Evolutionary conservation across 2,329 filamentous ascomycete genomes (phyloP).

Genomic region (Myriosclerotinia scirpicola): DNA sequence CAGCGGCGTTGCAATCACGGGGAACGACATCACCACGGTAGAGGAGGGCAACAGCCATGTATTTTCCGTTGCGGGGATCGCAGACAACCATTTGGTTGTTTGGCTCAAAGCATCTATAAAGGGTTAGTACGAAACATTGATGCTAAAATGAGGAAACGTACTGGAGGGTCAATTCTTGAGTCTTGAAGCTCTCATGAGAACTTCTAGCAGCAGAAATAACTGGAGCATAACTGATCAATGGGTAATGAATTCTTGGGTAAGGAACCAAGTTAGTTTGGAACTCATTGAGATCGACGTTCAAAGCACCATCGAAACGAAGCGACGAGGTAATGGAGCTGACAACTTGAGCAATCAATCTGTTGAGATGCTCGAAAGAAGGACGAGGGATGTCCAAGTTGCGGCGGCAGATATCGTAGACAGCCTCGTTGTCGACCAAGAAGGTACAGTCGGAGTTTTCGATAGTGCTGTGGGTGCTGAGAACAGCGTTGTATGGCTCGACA

Average conservation of each 20-base stretch:
- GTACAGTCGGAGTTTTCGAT: slow-evolving; percentile 69
- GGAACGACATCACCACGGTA: slow-evolving; percentile 67
- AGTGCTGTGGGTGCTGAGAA: slow-evolving; percentile 56
- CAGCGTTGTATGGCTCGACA: slow-evolving; percentile 67
- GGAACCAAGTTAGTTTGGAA: slow-evolving; percentile 71
- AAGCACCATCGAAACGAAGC: slow-evolving; percentile 63
- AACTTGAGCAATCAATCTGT: slow-evolving; percentile 66
- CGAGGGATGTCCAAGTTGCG: slow-evolving; percentile 64
- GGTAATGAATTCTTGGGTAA: slow-evolving; percentile 67
- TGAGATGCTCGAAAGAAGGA: slow-evolving; percentile 63
- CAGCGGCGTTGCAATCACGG: slow-evolving; percentile 58
- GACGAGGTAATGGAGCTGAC: slow-evolving; percentile 67
- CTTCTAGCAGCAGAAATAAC: slow-evolving; percentile 61
- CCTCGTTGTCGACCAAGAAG: slow-evolving; percentile 68
- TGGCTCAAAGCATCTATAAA: slow-evolving; percentile 57
- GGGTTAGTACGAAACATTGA: slow-evolving; percentile 21
- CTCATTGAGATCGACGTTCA: slow-evolving; percentile 68
- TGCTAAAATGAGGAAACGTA: slow-evolving; percentile 40
- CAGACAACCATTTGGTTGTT: slow-evolving; percentile 69
- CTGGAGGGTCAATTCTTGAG: slow-evolving; percentile 64
- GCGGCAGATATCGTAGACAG: slow-evolving; percentile 67
- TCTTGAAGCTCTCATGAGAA: slow-evolving; percentile 66
- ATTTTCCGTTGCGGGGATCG: slow-evolving; percentile 65
- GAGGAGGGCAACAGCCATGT: slow-evolving; percentile 66
- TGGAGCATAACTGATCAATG: slow-evolving; percentile 64